Percentiles rank a stretch among this genome's conserved stretches.
Evolutionary conservation across 345 rosid species (phyloP).

Genomic region (Reutealis trisperma): DNA sequence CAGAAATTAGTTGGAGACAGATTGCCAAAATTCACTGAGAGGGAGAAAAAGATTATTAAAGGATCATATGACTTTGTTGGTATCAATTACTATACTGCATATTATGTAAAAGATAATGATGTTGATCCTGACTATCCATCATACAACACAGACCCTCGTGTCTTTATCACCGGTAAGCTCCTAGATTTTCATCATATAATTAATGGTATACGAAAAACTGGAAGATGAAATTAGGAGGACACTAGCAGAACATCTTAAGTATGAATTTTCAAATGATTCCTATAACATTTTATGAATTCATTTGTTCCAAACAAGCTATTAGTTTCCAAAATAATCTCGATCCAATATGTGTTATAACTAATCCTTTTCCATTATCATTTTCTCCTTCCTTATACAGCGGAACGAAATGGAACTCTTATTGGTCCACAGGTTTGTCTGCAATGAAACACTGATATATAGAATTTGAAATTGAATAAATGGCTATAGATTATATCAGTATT

Average conservation of each 20-base stretch:
- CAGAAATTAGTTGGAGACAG: conserved; percentile 10
- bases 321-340: too few relatives aligned
- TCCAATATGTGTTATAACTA: neutral
- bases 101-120: conserved; percentile 4
- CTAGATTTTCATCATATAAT: too few relatives aligned
- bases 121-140: neutral
- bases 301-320: too few relatives aligned
- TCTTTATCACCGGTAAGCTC: neutral
- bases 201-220: too few relatives aligned
- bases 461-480: too few relatives aligned
- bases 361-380: neutral
- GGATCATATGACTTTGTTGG: conserved; percentile 22
- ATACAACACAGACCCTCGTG: neutral
- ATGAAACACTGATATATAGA: neutral
- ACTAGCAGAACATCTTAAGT: too few relatives aligned
- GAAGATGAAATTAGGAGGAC: neutral
- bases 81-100: conserved; percentile 13
- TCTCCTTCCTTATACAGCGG: neutral
- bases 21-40: neutral
- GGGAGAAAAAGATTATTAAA: neutral
- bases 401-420: neutral
- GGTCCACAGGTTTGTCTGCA: neutral
- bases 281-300: neutral
- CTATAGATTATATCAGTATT: too few relatives aligned
- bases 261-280: too few relatives aligned